phyloP scores from a whole-genome alignment of 2,329 filamentous ascomycete genomes.

The Diaporthe sp. region DNA sequence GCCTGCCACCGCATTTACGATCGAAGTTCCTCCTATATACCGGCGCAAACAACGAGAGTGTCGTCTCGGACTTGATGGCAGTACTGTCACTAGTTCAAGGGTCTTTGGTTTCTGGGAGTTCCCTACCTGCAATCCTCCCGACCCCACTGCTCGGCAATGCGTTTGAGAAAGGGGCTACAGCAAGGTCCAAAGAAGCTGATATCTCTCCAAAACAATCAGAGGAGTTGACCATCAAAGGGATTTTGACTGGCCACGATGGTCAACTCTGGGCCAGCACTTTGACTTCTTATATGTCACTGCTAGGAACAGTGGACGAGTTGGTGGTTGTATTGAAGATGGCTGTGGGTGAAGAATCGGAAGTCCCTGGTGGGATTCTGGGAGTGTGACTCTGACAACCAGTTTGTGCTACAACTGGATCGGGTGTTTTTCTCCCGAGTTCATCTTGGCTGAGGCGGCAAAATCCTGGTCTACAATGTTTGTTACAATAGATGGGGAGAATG shows the following conservation, averaged over 20 bases:
- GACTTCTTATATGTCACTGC: neutral
- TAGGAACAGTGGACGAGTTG: slow-evolving; percentile 4
- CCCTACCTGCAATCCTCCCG: neutral
- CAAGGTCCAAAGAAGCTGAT: neutral
- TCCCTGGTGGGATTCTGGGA: neutral
- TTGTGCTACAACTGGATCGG: neutral
- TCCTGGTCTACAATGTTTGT: neutral
- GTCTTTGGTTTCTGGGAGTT: neutral
- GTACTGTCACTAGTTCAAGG: slow-evolving; percentile 2
- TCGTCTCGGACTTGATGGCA: neutral
- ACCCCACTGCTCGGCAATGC: neutral
- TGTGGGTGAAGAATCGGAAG: slow-evolving; percentile 3
- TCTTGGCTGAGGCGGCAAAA: neutral
- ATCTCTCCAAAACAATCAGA: neutral
- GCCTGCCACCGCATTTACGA: neutral
- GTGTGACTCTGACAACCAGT: neutral
- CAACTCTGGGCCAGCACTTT: neutral
- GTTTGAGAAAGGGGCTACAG: neutral
- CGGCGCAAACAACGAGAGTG: slow-evolving; percentile 2
- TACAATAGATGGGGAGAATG: neutral
- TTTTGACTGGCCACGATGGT: neutral
- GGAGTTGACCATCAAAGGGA: neutral
- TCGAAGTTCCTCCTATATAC: neutral
- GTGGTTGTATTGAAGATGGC: slow-evolving; percentile 1
- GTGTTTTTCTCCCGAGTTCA: neutral